These are phyloP conservation scores for Nicotiana paniculata DNA, from an alignment of 257 asterid species.

Conservation along the genomic window DNA sequence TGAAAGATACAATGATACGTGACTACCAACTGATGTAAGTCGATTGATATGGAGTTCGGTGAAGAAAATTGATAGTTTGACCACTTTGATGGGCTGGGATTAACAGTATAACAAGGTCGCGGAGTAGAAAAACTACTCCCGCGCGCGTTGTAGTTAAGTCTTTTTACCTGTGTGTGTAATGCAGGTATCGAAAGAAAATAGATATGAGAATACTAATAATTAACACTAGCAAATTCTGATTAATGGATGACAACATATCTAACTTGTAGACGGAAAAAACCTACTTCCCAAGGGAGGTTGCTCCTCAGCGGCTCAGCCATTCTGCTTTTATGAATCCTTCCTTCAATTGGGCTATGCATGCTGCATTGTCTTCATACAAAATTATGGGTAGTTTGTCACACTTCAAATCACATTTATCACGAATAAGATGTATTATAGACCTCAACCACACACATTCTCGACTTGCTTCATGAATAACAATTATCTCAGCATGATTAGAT, in stretches of 20 bases:
- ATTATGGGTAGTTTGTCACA: too few relatives aligned
- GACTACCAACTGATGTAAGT: neutral
- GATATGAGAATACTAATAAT: neutral
- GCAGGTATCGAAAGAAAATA: neutral
- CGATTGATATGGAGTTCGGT: neutral
- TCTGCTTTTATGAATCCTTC: too few relatives aligned
- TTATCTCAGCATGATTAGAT: too few relatives aligned
- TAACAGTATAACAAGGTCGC: neutral
- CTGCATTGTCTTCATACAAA: too few relatives aligned
- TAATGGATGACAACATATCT: neutral
- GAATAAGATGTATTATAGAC: too few relatives aligned
- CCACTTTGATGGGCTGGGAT: neutral
- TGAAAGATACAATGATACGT: neutral
- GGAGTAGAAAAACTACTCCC: neutral
- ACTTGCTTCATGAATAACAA: too few relatives aligned
- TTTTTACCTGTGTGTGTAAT: neutral
- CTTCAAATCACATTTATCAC: too few relatives aligned
- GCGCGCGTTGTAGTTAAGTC: neutral
- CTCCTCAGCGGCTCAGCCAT: neutral
- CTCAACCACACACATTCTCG: too few relatives aligned
- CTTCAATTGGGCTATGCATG: too few relatives aligned
- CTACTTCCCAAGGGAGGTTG: neutral
- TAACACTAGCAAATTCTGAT: neutral
- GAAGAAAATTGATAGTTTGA: neutral
- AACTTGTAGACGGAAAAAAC: neutral